Evolutionary conservation across 2,329 filamentous ascomycete species (phyloP).

Genomic region (Fusarium sp.): DNA sequence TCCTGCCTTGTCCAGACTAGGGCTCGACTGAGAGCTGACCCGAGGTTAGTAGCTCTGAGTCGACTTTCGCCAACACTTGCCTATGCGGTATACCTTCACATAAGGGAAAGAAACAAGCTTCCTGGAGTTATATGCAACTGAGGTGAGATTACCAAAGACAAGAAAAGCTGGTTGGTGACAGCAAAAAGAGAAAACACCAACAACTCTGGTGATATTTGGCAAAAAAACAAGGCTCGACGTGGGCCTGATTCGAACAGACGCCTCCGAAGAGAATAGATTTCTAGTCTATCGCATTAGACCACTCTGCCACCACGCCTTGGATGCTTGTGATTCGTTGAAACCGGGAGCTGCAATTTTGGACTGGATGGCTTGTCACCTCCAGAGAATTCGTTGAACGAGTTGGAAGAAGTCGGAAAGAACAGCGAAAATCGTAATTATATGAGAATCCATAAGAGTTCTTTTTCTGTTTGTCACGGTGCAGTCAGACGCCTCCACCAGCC

Average conservation of each 20-base stretch:
- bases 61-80: background rate
- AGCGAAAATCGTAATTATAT: background rate
- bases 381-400: background rate
- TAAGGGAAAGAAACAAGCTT: background rate
- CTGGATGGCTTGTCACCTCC: background rate
- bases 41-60: too few species aligned
- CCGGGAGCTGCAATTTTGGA: background rate
- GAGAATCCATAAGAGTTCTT: background rate
- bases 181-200: background rate
- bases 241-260: background rate
- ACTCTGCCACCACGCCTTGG: background rate
- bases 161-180: background rate
- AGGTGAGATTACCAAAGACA: background rate
- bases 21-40: background rate
- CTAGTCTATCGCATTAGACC: conserved; percentile 7
- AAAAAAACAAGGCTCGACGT: background rate
- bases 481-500: background rate
- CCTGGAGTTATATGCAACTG: background rate
- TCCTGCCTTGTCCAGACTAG: background rate
- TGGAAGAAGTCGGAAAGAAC: background rate
- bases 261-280: conserved; percentile 3
- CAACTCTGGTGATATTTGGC: background rate
- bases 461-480: background rate
- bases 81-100: background rate
- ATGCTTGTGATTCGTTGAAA: background rate